These are phyloP conservation scores for Penicillium canescens DNA, from an alignment of 495 filamentous ascomycete species.

Conservation along the genomic window DNA sequence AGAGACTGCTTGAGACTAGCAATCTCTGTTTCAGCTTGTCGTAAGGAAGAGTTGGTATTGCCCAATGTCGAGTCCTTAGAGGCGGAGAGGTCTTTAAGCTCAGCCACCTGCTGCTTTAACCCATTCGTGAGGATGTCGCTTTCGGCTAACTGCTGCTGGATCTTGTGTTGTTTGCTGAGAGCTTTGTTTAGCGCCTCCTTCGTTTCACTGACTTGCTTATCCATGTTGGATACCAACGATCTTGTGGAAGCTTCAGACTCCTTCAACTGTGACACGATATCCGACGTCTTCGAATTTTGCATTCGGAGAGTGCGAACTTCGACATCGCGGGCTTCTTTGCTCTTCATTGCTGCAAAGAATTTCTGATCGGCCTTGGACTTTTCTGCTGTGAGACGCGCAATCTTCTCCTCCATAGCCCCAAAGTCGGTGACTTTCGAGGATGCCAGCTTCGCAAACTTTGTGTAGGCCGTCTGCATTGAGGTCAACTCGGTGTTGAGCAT, in stretches of 20 bases:
- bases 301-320: constrained; percentile 75
- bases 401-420: constrained; percentile 71
- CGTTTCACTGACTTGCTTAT: constrained; percentile 83
- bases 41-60: constrained; percentile 56
- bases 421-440: constrained; percentile 82
- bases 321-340: constrained; percentile 75
- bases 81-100: constrained; percentile 69
- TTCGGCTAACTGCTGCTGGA: constrained; percentile 71
- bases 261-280: constrained; percentile 91
- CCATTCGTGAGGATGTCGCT: constrained; percentile 65
- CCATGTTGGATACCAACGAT: constrained; percentile 73
- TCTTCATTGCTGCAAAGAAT: constrained; percentile 92
- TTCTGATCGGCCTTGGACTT: constrained; percentile 97
- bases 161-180: constrained; percentile 64
- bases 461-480: constrained; percentile 83
- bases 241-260: constrained; percentile 68
- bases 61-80: constrained; percentile 66
- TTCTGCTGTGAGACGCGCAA: constrained; percentile 74
- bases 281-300: constrained; percentile 86
- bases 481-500: constrained; percentile 85
- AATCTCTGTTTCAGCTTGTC: constrained; percentile 71
- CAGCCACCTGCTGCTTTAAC: constrained; percentile 71
- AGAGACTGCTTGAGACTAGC: constrained; percentile 72
- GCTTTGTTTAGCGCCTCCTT: constrained; percentile 70
- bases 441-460: constrained; percentile 79